Base-by-base conservation (phyloP, 805 yeast species). In the Yarrowia phangngaensis region DNA sequence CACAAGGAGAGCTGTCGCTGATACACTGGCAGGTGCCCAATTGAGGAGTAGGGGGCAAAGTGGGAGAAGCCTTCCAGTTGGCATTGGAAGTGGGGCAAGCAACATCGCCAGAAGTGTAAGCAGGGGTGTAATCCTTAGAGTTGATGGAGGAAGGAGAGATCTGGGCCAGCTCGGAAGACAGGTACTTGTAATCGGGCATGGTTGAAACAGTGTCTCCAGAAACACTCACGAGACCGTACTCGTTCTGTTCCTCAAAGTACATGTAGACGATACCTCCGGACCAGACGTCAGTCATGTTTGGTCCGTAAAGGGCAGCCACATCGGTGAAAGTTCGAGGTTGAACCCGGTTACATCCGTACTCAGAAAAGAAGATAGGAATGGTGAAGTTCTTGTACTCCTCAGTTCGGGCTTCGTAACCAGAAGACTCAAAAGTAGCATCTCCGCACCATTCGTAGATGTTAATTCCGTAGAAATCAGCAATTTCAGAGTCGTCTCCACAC, bases 401-500 rank as follows among this genome's bases (percentile, higher is more conserved):
- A 27, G 95, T 85, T 67, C 88, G 73, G 45, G 68, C 83, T 51
- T 67, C 65, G 65, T 82, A 85, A 24, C 95, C 95, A 14, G 90
- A 82, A 8, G 62, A 49, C 51, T 65, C 47, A 64, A 77, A 85
- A 27, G 74, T 64, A 14, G 57, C 51, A 53, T 67, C 60, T 50
- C 92, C 92, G 70, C 94, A 84, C 94, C 94, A 84, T 65, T 82
- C 88, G 70, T 84, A 84, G 82, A 81, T 83, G 75, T 84, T 84
- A 61, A 83, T 77, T 64, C 94, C 94, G 64, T 80, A 84, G 68
- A 84, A 83, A 62, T 83, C 92, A 53, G 77, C 78, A 40, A 79
- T 82, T 43, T 60, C 69, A 22, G 71, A 75, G 6, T 63, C 58
- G 50, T 73, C 75, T 47, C 95, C 95, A 70, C 97, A 89, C 20